phyloP scores from a whole-genome alignment of 495 filamentous ascomycete species.

The Aspergillus sclerotiicarbonarius region DNA sequence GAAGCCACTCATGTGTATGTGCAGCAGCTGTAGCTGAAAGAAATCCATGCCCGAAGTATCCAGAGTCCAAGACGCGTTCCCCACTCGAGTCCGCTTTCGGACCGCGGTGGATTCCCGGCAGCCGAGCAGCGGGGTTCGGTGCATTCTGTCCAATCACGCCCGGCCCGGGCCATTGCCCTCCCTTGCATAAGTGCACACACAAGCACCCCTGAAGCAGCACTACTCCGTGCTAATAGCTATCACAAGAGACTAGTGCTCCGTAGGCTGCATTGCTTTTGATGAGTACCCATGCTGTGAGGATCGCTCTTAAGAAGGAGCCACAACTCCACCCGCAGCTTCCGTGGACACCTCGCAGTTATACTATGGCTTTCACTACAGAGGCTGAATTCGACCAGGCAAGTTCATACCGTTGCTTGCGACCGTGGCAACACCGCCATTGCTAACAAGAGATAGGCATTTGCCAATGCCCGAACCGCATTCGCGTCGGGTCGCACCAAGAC shows the following conservation, averaged over 20 bases:
- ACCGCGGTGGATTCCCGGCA: background rate
- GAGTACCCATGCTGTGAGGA: no score
- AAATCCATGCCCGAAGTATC: background rate
- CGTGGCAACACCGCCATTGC: background rate
- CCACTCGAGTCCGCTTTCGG: no score
- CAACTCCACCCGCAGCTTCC: no score
- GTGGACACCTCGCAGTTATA: background rate
- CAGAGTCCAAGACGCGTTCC: background rate
- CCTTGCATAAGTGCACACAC: no score
- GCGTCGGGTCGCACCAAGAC: background rate
- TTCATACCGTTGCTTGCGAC: no score
- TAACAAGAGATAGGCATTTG: background rate
- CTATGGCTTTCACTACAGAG: background rate
- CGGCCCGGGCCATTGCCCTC: no score
- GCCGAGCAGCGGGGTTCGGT: background rate
- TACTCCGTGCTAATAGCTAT: no score
- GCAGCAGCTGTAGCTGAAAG: background rate
- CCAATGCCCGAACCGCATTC: background rate
- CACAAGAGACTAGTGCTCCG: no score
- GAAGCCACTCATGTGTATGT: background rate
- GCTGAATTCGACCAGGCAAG: constrained; percentile 4
- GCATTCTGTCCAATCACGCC: background rate
- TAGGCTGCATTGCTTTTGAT: no score
- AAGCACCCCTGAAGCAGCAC: no score
- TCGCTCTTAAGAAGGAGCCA: no score